These are phyloP conservation scores for Calocybe cyanea DNA, from an alignment of 768 basidiomycete species.

Conservation along the genomic window DNA sequence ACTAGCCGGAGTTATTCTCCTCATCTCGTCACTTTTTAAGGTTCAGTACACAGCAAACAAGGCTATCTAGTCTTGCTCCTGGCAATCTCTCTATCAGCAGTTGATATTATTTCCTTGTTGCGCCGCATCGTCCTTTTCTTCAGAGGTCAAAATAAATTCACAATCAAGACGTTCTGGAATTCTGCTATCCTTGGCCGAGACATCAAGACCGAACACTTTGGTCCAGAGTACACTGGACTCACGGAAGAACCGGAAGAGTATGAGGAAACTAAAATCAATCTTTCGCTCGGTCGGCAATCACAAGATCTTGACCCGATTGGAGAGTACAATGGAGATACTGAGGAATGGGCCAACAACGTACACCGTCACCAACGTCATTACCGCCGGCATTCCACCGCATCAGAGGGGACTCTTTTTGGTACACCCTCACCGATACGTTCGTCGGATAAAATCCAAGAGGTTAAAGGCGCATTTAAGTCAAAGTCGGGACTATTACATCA, in stretches of 20 bases:
- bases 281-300: constrained; percentile 23
- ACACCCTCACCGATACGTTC: constrained; percentile 46
- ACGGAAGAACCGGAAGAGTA: constrained; percentile 55
- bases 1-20: neutral
- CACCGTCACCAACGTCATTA: constrained; percentile 33
- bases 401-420: constrained; percentile 53
- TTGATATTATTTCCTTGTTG: constrained; percentile 52
- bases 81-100: constrained; percentile 32
- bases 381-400: constrained; percentile 42
- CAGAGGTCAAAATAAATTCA: constrained; percentile 37
- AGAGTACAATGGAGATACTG: constrained; percentile 36
- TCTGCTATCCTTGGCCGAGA: constrained; percentile 51
- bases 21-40: constrained; percentile 17
- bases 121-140: constrained; percentile 50
- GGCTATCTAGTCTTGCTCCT: constrained; percentile 48
- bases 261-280: constrained; percentile 39
- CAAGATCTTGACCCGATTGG: constrained; percentile 24
- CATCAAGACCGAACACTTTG: constrained; percentile 18
- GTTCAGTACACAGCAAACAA: constrained; percentile 55
- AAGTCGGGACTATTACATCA: constrained; percentile 29
- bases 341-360: constrained; percentile 52
- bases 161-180: constrained; percentile 51
- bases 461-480: constrained; percentile 19
- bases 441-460: constrained; percentile 53
- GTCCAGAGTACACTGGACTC: constrained; percentile 59